Base-by-base conservation (phyloP, 2,329 filamentous ascomycete species). In the Aspergillus floridensis region DNA sequence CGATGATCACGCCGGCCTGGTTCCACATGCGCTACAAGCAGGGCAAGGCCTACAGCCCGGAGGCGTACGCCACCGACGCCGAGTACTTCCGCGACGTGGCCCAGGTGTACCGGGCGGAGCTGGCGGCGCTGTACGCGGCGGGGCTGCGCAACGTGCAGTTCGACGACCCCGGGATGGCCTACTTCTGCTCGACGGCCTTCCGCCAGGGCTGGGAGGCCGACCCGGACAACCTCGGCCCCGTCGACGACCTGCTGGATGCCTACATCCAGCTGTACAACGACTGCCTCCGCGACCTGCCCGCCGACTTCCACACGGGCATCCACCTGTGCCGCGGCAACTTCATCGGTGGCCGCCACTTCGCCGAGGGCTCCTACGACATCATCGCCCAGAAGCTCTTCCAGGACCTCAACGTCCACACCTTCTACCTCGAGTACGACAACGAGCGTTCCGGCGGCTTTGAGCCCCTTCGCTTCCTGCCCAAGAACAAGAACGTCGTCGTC, bases 201-300 rank as follows among this genome's bases (percentile, higher is more conserved):
- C 51, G 51, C 16, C 19, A 41, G 35, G 51, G 51, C 51, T 53
- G 51, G 51, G 51, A 24, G 11, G 35, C 26, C 0, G 51, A 53
- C 35, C 21, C 32, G 21, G 51, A 53, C 22, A 53, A 53, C 51
- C 24, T 44, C 14, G 51, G 51, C 35, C 26, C 32, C 7, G 51
- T 53, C 11, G 51, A 53, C 8, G 51, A 53, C 26, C 35, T 53
- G 21, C 22, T 53, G 12, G 51, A 53, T 3, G 51, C 51, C 21
- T 53, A 53, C 51, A 53, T 53, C 51, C 32, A 53, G 51, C 51
- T 53, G 35, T 53, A 53, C 51, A 53, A 53, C 19, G 51, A 53
- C 35, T 53, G 21, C 16, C 16, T 53, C 21, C 32, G 24, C 21
- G 41, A 29, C n/a, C 38, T 53, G 22, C 51, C 51, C 24, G 51